phyloP scores from a whole-genome alignment of 306 rosid species.

The Hylodesmum podocarpum region DNA sequence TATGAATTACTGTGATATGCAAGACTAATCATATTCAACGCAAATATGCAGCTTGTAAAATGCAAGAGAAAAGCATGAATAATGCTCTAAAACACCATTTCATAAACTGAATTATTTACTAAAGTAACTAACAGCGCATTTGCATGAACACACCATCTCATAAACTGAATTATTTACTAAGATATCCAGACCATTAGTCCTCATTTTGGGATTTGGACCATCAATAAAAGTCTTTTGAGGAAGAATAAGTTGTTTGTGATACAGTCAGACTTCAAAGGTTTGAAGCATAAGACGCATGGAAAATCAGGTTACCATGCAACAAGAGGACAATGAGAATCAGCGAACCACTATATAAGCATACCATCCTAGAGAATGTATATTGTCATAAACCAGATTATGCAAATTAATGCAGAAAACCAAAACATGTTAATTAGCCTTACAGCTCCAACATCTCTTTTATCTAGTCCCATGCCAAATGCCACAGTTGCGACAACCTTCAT shows the following conservation, averaged over 20 bases:
- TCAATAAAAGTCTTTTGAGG: neutral
- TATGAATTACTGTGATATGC: conserved; percentile 17
- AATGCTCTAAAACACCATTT: neutral
- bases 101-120: neutral
- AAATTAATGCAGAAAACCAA: conserved; percentile 34
- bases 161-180: neutral
- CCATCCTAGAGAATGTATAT: conserved; percentile 23
- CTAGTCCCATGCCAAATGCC: conserved; percentile 99
- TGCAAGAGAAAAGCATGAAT: conserved; percentile 7
- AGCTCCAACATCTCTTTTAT: conserved; percentile 93
- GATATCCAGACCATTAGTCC: conserved; percentile 11
- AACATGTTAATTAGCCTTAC: conserved; percentile 53
- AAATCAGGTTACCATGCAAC: conserved; percentile 11
- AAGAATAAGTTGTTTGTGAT: conserved; percentile 20
- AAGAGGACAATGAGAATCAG: conserved; percentile 26
- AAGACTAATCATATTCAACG: conserved; percentile 14
- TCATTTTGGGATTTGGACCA: neutral
- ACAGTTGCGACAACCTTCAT: conserved; percentile 95
- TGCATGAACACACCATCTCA: conserved; percentile 20
- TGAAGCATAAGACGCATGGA: neutral
- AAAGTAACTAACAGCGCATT: conserved; percentile 13
- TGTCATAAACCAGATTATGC: conserved; percentile 24
- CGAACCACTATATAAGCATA: conserved; percentile 12
- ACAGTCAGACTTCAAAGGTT: conserved; percentile 9
- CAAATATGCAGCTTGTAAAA: conserved; percentile 9